Evolutionary conservation across 495 filamentous ascomycete species (phyloP), one percentile per base, ranked within the genome.

Genomic region (Cercophora scortea): DNA sequence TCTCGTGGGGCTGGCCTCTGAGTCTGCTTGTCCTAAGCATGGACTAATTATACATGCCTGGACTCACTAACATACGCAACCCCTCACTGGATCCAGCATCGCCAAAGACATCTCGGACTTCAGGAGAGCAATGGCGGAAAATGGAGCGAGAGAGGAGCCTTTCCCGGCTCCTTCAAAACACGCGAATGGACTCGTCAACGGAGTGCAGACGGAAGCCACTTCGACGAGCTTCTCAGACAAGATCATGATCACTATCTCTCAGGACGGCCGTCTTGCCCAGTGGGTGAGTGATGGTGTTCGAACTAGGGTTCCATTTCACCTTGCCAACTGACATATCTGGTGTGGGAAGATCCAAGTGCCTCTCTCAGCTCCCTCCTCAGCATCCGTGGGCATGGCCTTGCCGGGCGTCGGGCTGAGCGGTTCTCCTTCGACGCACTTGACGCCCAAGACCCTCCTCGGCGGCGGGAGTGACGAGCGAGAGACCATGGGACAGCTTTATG

Each of bases 171-270:
- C 70, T 6, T 87, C 84, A 1, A 90, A 85, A 59, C 78, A 80
- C 51, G 78, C 78, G 16, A 75, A 80, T 10, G 83, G 85, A 17
- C 55, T 72, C 32, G 77, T 95, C 38, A 78, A 83, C 56, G 84
- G 82, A 9, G 68, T 85, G 40, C 67, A 75, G 13, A 98, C 93
- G 4, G 82, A 89, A 58, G 82, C 88, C 43, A 82, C 79, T 46
- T 75, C 72, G 7, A 69, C 88, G 36, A 79, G 72, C 58, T 96
- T 97, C 72, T 82, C 85, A 10, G 93, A 98, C 75, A 95, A 89
- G 67, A 94, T 98, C 64, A 72, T 98, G 62, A 69, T 98, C 42
- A 96, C 90, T 0, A 79, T 98, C 52, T 87, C 87, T 4, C 92
- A 96, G 67, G 79, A 81, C 52, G 93, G 92, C 40, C 79, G 88